Evolutionary conservation across 2,329 filamentous ascomycete species (phyloP).

Genomic region (Paraphoma sp.): DNA sequence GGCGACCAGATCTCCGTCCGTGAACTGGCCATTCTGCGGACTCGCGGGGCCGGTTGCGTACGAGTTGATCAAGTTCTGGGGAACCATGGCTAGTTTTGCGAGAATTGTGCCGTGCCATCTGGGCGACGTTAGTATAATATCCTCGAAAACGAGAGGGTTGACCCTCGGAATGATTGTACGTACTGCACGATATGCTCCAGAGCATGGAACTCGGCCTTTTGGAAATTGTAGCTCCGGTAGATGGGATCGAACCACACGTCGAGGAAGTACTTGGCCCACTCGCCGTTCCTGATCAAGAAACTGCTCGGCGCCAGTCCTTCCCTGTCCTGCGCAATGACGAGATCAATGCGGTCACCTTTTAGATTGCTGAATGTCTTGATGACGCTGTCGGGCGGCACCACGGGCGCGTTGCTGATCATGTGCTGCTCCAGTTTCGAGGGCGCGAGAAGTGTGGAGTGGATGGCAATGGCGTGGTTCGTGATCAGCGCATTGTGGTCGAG

Average conservation of each 20-base stretch:
- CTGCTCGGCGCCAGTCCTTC: slow-evolving; percentile 79
- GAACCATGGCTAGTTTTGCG: slow-evolving; percentile 86
- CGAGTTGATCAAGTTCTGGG: slow-evolving; percentile 81
- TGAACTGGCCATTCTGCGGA: slow-evolving; percentile 65
- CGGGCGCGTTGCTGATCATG: slow-evolving; percentile 84
- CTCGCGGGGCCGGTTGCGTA: slow-evolving; percentile 62
- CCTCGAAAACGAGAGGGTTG: too few species aligned
- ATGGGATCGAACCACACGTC: slow-evolving; percentile 97
- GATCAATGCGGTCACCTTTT: slow-evolving; percentile 76
- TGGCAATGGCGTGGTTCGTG: slow-evolving; percentile 76
- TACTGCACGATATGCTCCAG: slow-evolving; percentile 68
- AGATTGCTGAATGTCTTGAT: slow-evolving; percentile 92
- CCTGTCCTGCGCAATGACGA: slow-evolving; percentile 84
- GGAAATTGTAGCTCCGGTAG: slow-evolving; percentile 93
- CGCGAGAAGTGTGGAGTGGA: slow-evolving; percentile 76
- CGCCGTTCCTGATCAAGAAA: slow-evolving; percentile 80
- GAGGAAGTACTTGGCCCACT: slow-evolving; percentile 91
- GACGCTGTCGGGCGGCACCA: slow-evolving; percentile 94
- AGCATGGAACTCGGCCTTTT: slow-evolving; percentile 91
- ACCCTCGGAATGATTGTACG: too few species aligned
- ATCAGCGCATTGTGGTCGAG: slow-evolving; percentile 86
- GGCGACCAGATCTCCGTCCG: slow-evolving; percentile 84
- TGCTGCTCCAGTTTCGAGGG: slow-evolving; percentile 71
- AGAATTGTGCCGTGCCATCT: slow-evolving; percentile 98
- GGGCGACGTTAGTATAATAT: slow-evolving; percentile 54